phyloP scores from a whole-genome alignment of 2,329 filamentous ascomycete species.

The Aspergillus costaricaensis region DNA sequence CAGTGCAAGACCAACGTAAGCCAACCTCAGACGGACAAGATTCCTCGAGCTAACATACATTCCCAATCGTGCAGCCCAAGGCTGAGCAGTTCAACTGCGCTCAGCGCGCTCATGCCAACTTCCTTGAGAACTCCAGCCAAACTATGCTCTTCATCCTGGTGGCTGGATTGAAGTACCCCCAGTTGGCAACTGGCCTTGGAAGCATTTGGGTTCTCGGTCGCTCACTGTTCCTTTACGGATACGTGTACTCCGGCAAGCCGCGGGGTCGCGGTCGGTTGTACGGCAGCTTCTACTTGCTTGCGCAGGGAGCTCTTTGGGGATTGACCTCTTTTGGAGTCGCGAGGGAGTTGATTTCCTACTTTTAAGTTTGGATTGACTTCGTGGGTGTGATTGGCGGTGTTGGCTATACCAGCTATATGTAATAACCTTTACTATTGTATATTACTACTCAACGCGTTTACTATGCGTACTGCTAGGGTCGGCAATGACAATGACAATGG shows the following conservation, averaged over 20 bases:
- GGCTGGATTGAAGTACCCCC: constrained; percentile 57
- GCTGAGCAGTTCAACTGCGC: constrained; percentile 56
- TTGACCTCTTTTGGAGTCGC: constrained; percentile 42
- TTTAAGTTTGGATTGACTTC: constrained; percentile 10
- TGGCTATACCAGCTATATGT: neutral
- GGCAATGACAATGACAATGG: neutral
- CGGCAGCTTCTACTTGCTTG: constrained; percentile 42
- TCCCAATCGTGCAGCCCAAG: constrained; percentile 31
- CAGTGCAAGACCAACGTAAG: constrained; percentile 53
- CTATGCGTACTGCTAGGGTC: neutral
- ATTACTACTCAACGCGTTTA: neutral
- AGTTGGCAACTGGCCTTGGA: constrained; percentile 49
- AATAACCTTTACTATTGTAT: neutral
- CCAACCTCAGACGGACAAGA: constrained; percentile 12
- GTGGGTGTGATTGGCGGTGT: neutral
- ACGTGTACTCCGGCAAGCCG: constrained; percentile 43
- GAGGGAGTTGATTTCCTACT: constrained; percentile 28
- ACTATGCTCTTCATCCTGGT: constrained; percentile 56
- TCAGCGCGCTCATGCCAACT: constrained; percentile 61
- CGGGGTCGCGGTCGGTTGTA: constrained; percentile 41
- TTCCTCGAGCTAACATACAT: constrained; percentile 25
- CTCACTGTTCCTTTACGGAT: constrained; percentile 52
- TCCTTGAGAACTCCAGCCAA: constrained; percentile 59
- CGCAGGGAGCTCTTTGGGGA: constrained; percentile 44
- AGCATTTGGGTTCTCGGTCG: constrained; percentile 54